Base-by-base conservation (phyloP, 208 protist species). In the Porcisia deanei region DNA sequence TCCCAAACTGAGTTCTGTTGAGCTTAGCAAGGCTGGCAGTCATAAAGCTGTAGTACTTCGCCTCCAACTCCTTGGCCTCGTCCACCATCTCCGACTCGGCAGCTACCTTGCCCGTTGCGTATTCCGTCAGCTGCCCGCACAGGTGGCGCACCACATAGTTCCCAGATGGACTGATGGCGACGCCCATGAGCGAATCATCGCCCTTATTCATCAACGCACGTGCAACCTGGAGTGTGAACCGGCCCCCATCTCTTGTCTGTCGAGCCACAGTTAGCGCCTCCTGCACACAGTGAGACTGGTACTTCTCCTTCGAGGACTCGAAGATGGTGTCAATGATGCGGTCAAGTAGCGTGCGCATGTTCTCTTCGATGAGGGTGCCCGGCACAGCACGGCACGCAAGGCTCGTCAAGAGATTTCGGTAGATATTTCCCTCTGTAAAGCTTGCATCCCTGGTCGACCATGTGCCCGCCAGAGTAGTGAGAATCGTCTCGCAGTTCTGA, bases 231-330 rank as follows among this genome's bases (percentile, higher is more conserved):
- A 96, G 59, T 3, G 89, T 69, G 59, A 94, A 84, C 60, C 83
- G 64, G 16, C 41, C 67, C 45, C 88, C 85, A 45, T 89, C 81
- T 52, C 79, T 79, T 34, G 85, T 66, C 49, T 73, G 76, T 55
- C 76, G 61, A 7, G 88, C 84, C 55, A 79, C 84, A 52, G 73
- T 76, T 43, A 96, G 82, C 39, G 88, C 87, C 30, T 87, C 79
- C 75, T 96, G 88, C n/a, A 94, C 85, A 74, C 88, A 94, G 81
- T 96, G 94, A 9, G 92, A 96, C 1, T 86, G 86, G 73, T 86
- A 94, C 77, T 93, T 92, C 66, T 96, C 85, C 65, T 85, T 73
- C 74, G 87, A 88, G 0, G 91, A 75, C n/a, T 93, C 86, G 53
- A 89, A 88, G 45, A 94, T 86, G 18, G 83, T 86, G 53, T 75